Conservation (phyloP, 106 monocot species). For the Allium sativum region DNA sequence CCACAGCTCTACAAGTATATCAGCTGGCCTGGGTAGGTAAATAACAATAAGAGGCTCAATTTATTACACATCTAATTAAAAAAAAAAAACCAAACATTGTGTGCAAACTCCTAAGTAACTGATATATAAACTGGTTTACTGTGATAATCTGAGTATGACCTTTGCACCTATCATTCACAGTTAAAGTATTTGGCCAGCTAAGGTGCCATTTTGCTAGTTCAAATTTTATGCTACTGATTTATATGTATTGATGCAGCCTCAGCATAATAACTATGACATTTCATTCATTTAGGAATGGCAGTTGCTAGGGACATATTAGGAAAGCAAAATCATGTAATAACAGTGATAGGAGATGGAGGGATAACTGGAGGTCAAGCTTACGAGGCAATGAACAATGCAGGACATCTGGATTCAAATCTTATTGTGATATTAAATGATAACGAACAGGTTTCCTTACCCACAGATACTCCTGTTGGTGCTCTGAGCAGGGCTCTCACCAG, state of each 20-base stretch:
- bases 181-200: no score
- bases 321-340: constrained; percentile 66
- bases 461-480: constrained; percentile 68
- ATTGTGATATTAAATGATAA: constrained; percentile 82
- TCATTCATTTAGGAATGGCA: constrained; percentile 59
- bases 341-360: constrained; percentile 91
- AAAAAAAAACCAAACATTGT: no score
- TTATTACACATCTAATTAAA: no score
- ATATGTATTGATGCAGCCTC: no score
- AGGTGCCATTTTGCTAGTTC: no score
- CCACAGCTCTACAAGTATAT: constrained; percentile 89
- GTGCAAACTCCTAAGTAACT: no score
- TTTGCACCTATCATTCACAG: constrained; percentile 2
- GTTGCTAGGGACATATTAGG: constrained; percentile 71
- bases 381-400: constrained; percentile 89
- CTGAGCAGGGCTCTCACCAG: constrained; percentile 63
- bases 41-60: no score
- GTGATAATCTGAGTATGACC: not conserved
- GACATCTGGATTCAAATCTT: constrained; percentile 62
- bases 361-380: constrained; percentile 94
- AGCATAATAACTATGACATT: constrained; percentile 13
- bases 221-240: no score
- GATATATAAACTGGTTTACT: no score
- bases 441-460: constrained; percentile 83
- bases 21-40: constrained; percentile 62